Conservation (phyloP, 148 eudicot species). For the Nepenthes mirabilis region DNA sequence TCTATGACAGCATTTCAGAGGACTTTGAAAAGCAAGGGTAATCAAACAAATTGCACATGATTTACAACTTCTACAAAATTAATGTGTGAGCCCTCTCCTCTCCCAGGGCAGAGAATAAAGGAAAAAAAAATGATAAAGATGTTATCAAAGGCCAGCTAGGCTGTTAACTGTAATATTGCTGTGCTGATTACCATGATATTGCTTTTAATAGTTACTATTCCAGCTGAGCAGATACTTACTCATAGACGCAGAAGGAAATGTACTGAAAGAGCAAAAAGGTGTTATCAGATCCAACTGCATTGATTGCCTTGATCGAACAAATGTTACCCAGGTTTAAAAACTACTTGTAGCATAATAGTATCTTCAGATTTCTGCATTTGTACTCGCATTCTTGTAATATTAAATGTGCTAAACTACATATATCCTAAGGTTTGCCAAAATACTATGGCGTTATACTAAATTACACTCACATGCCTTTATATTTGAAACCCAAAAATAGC, state of each 20-base stretch:
- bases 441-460: too few relatives aligned
- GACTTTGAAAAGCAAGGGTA: conserved; percentile 90
- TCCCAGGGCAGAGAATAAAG: neutral
- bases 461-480: too few relatives aligned
- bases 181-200: conserved; percentile 12
- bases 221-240: conserved; percentile 86
- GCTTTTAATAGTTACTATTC: conserved; percentile 32
- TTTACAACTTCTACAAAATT: neutral
- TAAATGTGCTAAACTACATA: too few relatives aligned
- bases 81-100: neutral
- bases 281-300: conserved; percentile 88
- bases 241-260: conserved; percentile 32
- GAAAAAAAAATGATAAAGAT: neutral
- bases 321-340: conserved; percentile 81
- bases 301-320: conserved; percentile 96
- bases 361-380: too few relatives aligned
- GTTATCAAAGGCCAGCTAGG: neutral
- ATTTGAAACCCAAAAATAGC: too few relatives aligned
- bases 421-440: too few relatives aligned
- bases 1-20: conserved; percentile 56
- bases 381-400: too few relatives aligned
- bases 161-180: neutral
- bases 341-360: too few relatives aligned
- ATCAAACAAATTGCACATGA: conserved; percentile 2
- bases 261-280: conserved; percentile 64